Evolutionary conservation across 768 basidiomycete genomes (phyloP), one percentile per base, ranked within the genome.

Genomic region (Lyophyllum shimeji): DNA sequence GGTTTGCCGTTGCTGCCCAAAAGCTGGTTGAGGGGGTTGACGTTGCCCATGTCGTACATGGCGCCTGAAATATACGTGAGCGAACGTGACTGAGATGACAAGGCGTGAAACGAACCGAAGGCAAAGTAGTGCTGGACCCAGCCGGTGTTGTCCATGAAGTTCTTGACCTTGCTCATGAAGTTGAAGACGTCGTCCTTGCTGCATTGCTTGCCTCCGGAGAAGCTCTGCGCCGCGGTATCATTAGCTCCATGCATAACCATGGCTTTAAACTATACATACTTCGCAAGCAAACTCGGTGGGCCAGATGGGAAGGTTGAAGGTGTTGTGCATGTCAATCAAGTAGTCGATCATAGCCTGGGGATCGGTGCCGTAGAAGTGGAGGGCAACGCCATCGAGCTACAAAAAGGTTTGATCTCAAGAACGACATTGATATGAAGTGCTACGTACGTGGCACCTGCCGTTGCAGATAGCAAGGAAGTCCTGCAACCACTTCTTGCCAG

Each of bases 271-370:
- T 9, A 6, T 18, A 56, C 56, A 17, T 56, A 82, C 88, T 74
- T 84, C 75, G 73, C 83, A 85, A 57, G 89, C 90, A 62, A 82
- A 85, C 65, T 94, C 91, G 3, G 88, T 88, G 55, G 87, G 67
- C 78, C 79, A 83, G 63, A 92, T 71, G 25, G 70, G 68, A 53
- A 65, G 62, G 15, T 55, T 31, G 63, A 82, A 85, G 1, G 70
- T 71, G 39, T 59, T 57, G 64, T 89, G 71, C 63, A 80, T 79
- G 0, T 70, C 61, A 8, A 63, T 62, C 47, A 87, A 67, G 69
- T 85, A 87, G 12, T 54, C n/a, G 51, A 82, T 76, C 65, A 93
- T 78, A 9, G 74, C 74, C 0, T 73, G 48, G 2, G 78, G 57
- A 13, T 71, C 55, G 13, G 74, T 81, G 49, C 81, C 84, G 67